Base-by-base conservation (phyloP, 2,329 filamentous ascomycete genomes). In the Dichotomopilus funicola region DNA sequence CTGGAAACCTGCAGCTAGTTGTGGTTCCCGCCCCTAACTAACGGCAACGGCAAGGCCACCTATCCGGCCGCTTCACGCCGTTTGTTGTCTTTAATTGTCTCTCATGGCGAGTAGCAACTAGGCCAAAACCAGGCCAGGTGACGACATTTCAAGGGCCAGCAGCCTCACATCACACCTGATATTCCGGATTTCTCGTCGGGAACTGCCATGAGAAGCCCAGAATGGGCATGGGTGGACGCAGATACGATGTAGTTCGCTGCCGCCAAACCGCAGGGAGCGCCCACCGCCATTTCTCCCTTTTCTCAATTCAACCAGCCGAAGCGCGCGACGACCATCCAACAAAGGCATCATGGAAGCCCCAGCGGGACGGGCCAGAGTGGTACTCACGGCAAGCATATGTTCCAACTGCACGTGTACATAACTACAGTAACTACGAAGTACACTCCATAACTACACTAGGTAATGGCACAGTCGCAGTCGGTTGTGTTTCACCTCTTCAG, bases 181-280 rank as follows among this genome's bases (percentile, higher is more conserved):
- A 9, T 12, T 8, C 27, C 34, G 31, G 8, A 40, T 19, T 27
- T 13, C 46, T 4, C 27, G 34, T 5, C 5, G 19, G 34, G 5
- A n/a, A 34, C 49, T 33, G 27, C 19, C 19, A 31, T 35, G 27
- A 47, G 13, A 13, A 46, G 13, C 6, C 13, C 13, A 37, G 19
- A 5, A 31, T 43, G 38, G 45, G 6, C 7, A 48, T 31, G 34
- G 19, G 27, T n/a, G 11, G 19, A 27, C 19, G 19, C 9, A 13
- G 13, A 13, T 45, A 41, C 13, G 42, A 36, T 47, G 48, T 47
- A 43, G 42, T 11, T 47, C 53, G 48, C 48, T 48, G 50, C 51
- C 42, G 11, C 12, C 19, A 6, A 44, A n/a, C 46, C 34, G 51
- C 55, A 36, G 53, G 27, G 31, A 38, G 31, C 13, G 4, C 50